Evolutionary conservation across 75 land plant species (phyloP).

Genomic region (Sequoia sempervirens): DNA sequence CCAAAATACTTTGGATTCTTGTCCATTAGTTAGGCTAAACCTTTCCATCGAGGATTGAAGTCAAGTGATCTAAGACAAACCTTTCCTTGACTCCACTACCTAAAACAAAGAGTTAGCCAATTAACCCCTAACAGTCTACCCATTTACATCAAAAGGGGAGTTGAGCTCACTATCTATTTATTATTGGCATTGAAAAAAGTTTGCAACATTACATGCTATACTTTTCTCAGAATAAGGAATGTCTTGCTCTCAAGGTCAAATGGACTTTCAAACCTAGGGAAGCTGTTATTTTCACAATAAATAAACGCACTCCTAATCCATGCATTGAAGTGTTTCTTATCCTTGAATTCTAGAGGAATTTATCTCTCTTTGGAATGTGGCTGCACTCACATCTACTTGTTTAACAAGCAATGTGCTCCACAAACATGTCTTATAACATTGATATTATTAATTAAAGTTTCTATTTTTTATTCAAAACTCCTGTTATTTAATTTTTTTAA

Average conservation of each 20-base stretch:
- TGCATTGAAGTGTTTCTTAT: not conserved
- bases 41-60: too few relatives aligned
- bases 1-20: too few relatives aligned
- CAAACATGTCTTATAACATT: not conserved
- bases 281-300: not conserved
- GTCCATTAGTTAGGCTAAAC: not conserved
- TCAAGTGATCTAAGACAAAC: too few relatives aligned
- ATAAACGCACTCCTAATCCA: not conserved
- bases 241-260: not conserved
- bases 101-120: too few relatives aligned
- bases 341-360: not conserved
- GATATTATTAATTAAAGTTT: not conserved
- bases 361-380: not conserved
- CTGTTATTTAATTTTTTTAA: not conserved
- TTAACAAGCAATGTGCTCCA: not conserved
- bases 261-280: not conserved
- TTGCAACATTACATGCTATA: not conserved
- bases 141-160: too few relatives aligned
- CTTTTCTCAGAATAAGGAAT: not conserved
- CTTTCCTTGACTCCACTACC: too few relatives aligned
- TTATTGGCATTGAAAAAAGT: not conserved
- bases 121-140: too few relatives aligned
- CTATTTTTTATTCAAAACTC: not conserved
- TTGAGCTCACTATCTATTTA: too few relatives aligned
- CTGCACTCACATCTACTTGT: not conserved